Conservation (phyloP, 805 yeast genomes). For the Wickerhamomyces bovis region DNA sequence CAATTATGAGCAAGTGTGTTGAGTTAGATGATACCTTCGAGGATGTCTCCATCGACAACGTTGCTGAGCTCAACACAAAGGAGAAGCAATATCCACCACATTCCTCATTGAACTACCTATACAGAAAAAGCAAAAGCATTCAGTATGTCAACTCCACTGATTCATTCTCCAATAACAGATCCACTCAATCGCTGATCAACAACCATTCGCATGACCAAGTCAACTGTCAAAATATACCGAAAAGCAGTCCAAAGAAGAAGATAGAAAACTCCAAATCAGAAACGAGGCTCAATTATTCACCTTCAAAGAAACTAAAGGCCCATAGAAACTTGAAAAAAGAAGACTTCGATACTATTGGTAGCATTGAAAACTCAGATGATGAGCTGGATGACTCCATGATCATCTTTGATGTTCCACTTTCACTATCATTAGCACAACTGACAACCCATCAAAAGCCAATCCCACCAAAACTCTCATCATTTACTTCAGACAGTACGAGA, state of each 20-base stretch:
- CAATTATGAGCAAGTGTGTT: not conserved
- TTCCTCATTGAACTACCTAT: slow-evolving; percentile 7
- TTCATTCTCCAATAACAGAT: slow-evolving; percentile 9
- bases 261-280: not conserved
- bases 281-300: slow-evolving; percentile 11
- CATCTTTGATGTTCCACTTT: slow-evolving; percentile 60
- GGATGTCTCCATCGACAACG: slow-evolving; percentile 16
- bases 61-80: slow-evolving; percentile 2
- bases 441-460: slow-evolving; percentile 31
- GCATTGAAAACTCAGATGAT: slow-evolving; percentile 39
- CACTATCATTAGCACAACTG: slow-evolving; percentile 43
- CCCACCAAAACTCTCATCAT: slow-evolving; percentile 16
- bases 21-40: slow-evolving; percentile 10
- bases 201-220: slow-evolving; percentile 5
- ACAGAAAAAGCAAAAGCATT: slow-evolving; percentile 2
- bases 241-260: not conserved
- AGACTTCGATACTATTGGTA: slow-evolving; percentile 8
- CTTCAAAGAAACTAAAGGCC: slow-evolving; percentile 15
- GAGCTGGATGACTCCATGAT: slow-evolving; percentile 46
- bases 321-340: slow-evolving; percentile 12
- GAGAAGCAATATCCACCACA: slow-evolving; percentile 1
- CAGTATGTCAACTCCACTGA: not conserved
- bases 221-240: not conserved
- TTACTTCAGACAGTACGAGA: slow-evolving; percentile 36
- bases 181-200: slow-evolving; percentile 11